phyloP scores from a whole-genome alignment of 805 yeast species.

The Metschnikowia reukaufii region DNA sequence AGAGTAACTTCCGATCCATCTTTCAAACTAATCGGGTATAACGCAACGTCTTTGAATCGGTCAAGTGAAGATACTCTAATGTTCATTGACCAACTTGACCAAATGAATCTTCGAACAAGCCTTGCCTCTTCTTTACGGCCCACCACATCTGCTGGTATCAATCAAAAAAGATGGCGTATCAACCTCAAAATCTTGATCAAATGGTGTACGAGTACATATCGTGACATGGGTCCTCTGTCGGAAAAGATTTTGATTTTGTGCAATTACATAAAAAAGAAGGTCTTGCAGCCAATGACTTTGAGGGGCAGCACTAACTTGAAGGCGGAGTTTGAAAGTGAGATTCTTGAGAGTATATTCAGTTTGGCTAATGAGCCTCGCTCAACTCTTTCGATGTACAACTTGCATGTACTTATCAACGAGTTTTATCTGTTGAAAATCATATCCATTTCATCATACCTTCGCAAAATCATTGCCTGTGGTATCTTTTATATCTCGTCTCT shows the following conservation, averaged over 20 bases:
- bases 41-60: slow-evolving; percentile 19
- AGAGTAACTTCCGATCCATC: neutral
- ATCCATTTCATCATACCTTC: slow-evolving; percentile 63
- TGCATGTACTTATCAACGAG: slow-evolving; percentile 53
- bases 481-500: slow-evolving; percentile 58
- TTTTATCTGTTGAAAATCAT: slow-evolving; percentile 51
- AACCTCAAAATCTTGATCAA: slow-evolving; percentile 35
- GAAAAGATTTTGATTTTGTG: slow-evolving; percentile 41
- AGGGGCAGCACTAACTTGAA: slow-evolving; percentile 29
- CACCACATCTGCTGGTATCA: slow-evolving; percentile 6
- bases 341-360: slow-evolving; percentile 39
- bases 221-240: slow-evolving; percentile 31
- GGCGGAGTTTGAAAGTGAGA: slow-evolving; percentile 45
- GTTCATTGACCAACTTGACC: slow-evolving; percentile 39
- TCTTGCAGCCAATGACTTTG: slow-evolving; percentile 25
- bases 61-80: slow-evolving; percentile 30
- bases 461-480: slow-evolving; percentile 85
- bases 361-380: slow-evolving; percentile 22
- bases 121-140: slow-evolving; percentile 31
- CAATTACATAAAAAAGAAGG: slow-evolving; percentile 44
- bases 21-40: neutral
- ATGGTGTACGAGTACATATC: slow-evolving; percentile 43
- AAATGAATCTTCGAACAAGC: slow-evolving; percentile 29
- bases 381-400: slow-evolving; percentile 21
- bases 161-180: slow-evolving; percentile 30